Evolutionary conservation across 352 stramenopile species (phyloP).

Genomic region (Pythium rhizo-oryzae): DNA sequence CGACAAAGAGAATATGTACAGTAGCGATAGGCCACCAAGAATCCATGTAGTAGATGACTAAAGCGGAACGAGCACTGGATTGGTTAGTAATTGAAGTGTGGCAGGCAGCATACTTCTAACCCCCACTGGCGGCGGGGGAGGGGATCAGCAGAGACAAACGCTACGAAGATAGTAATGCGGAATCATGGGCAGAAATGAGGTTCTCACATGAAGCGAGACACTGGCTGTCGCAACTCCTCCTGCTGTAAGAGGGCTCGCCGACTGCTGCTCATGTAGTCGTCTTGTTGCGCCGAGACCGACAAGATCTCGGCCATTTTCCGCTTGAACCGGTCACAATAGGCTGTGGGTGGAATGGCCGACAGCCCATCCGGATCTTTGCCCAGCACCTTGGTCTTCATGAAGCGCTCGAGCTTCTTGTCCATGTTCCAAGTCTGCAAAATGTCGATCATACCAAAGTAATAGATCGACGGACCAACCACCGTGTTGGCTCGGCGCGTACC

Average conservation of each 20-base stretch:
- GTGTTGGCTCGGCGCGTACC: constrained; percentile 83
- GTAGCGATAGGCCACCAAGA: not conserved
- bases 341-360: constrained; percentile 73
- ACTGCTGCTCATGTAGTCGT: constrained; percentile 50
- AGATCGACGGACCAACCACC: constrained; percentile 85
- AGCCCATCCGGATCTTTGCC: constrained; percentile 80
- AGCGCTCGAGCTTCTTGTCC: constrained; percentile 90
- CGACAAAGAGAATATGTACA: not conserved
- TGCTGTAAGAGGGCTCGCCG: constrained; percentile 5
- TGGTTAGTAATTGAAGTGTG: not conserved
- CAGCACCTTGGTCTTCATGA: constrained; percentile 86
- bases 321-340: constrained; percentile 91
- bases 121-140: no score
- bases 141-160: constrained; percentile 21
- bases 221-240: constrained; percentile 16
- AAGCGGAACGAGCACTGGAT: not conserved
- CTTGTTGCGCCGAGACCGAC: constrained; percentile 66
- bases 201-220: constrained; percentile 29
- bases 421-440: constrained; percentile 91
- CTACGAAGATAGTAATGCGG: constrained; percentile 17
- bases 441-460: constrained; percentile 90
- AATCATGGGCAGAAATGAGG: not conserved
- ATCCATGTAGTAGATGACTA: not conserved
- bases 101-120: no score
- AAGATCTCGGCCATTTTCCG: constrained; percentile 88